These are phyloP conservation scores for Saccharomycopsis hybrid DNA, from an alignment of 1,139 yeast species.

Conservation along the genomic window DNA sequence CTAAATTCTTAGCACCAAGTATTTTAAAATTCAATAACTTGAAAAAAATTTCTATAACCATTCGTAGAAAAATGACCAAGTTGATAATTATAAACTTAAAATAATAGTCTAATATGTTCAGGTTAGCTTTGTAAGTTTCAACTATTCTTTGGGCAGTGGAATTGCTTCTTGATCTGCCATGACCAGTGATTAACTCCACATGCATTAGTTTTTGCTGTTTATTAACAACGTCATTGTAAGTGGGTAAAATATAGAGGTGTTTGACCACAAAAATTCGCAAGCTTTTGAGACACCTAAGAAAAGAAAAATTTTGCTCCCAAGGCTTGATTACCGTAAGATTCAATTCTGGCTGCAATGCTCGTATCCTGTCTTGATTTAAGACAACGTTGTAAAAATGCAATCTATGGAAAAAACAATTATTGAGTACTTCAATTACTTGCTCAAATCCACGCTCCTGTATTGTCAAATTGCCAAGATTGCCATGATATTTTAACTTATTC, in stretches of 20 bases:
- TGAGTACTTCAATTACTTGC: slow-evolving; percentile 11
- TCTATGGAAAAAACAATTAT: slow-evolving; percentile 17
- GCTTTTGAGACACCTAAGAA: slow-evolving; percentile 11
- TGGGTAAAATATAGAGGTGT: slow-evolving; percentile 16
- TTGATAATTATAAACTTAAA: slow-evolving; percentile 18
- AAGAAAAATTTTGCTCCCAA: slow-evolving; percentile 16
- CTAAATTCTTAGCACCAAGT: slow-evolving; percentile 29
- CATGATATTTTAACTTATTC: slow-evolving; percentile 25
- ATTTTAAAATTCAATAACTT: slow-evolving; percentile 33
- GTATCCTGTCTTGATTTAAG: neutral
- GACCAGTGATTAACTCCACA: no score
- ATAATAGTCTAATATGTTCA: no score
- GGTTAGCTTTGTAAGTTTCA: neutral
- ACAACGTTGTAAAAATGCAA: slow-evolving; percentile 12
- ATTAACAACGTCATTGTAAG: slow-evolving; percentile 8
- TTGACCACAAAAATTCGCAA: slow-evolving; percentile 15
- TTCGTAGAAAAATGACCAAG: slow-evolving; percentile 26
- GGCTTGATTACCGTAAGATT: no score
- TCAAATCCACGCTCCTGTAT: slow-evolving; percentile 17
- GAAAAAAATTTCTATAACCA: slow-evolving; percentile 33
- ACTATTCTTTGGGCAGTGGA: neutral
- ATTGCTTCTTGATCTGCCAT: neutral
- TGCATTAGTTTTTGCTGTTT: no score
- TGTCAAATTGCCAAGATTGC: slow-evolving; percentile 10
- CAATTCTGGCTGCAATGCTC: no score